These are phyloP conservation scores for Epichloe uncinata DNA, from an alignment of 2,329 filamentous ascomycete genomes.

Conservation along the genomic window DNA sequence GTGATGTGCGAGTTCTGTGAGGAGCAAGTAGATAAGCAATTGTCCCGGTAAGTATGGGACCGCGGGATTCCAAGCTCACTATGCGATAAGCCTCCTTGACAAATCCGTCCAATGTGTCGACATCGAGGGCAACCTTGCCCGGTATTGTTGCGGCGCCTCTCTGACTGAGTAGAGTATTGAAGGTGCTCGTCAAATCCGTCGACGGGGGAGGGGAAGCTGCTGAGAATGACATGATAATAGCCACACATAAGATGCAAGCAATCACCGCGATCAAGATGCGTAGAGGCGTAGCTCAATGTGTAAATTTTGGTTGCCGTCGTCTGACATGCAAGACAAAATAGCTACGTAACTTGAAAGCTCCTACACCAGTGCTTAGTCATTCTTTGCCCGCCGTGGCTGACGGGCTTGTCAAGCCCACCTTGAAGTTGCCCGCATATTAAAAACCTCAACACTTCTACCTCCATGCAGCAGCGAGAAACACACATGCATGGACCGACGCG, in stretches of 20 bases:
- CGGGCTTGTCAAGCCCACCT: too few species aligned
- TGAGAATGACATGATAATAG: conserved; percentile 4
- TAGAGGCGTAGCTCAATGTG: not conserved
- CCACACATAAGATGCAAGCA: too few species aligned
- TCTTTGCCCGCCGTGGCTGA: too few species aligned
- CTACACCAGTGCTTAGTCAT: conserved; percentile 3
- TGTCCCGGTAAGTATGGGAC: not conserved
- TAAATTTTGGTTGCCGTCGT: not conserved
- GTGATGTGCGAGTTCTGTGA: conserved; percentile 69
- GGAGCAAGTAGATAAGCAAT: not conserved
- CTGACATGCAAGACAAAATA: not conserved
- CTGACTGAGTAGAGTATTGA: conserved; percentile 52
- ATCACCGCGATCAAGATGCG: not conserved
- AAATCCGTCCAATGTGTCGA: conserved; percentile 62
- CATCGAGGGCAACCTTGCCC: conserved; percentile 23
- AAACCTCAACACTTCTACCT: too few species aligned
- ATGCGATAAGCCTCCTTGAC: conserved; percentile 90
- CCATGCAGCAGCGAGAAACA: too few species aligned
- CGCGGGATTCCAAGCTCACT: conserved; percentile 35
- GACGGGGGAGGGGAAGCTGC: conserved; percentile 19
- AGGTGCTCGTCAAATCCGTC: conserved; percentile 50
- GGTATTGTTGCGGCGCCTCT: conserved; percentile 38
- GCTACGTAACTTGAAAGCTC: conserved; percentile 1
- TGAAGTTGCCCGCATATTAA: too few species aligned
- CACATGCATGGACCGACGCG: too few species aligned